phyloP scores from a whole-genome alignment of 2,329 filamentous ascomycete species.

The Ceratocystis diversiconidia region DNA sequence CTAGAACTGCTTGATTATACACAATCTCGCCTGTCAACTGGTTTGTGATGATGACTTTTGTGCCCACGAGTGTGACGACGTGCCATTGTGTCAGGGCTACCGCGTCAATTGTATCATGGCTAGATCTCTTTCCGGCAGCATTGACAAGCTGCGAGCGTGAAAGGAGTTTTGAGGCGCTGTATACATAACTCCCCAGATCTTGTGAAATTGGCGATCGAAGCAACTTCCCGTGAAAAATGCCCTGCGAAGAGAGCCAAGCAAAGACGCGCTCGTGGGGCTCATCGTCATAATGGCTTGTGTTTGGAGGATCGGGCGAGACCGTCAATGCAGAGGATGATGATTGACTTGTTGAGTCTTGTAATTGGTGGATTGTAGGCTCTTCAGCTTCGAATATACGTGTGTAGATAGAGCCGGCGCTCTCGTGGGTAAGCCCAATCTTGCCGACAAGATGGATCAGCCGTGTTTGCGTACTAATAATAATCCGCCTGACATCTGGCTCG shows the following conservation, averaged over 20 bases:
- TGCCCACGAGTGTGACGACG: constrained; percentile 68
- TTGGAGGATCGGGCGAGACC: constrained; percentile 59
- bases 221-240: constrained; percentile 76
- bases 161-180: constrained; percentile 66
- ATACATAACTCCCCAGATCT: constrained; percentile 57
- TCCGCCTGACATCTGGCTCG: constrained; percentile 56
- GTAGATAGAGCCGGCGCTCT: constrained; percentile 76
- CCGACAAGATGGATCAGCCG: constrained; percentile 71
- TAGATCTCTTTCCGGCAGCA: constrained; percentile 46
- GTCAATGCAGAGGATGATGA: constrained; percentile 45
- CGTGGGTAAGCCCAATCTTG: constrained; percentile 57
- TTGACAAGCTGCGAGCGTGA: constrained; percentile 61
- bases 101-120: constrained; percentile 60
- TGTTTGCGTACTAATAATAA: constrained; percentile 66
- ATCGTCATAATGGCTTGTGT: constrained; percentile 38
- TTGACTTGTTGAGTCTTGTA: constrained; percentile 24
- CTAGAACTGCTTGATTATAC: constrained; percentile 76
- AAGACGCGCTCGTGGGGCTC: constrained; percentile 57
- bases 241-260: constrained; percentile 80
- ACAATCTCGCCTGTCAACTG: constrained; percentile 72
- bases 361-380: constrained; percentile 61
- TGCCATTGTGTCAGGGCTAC: constrained; percentile 90
- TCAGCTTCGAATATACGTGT: constrained; percentile 78
- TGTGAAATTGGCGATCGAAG: constrained; percentile 44
- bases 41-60: constrained; percentile 71